Base-by-base conservation (phyloP, 2,329 filamentous ascomycete genomes). In the Cordyceps pruinosa region DNA sequence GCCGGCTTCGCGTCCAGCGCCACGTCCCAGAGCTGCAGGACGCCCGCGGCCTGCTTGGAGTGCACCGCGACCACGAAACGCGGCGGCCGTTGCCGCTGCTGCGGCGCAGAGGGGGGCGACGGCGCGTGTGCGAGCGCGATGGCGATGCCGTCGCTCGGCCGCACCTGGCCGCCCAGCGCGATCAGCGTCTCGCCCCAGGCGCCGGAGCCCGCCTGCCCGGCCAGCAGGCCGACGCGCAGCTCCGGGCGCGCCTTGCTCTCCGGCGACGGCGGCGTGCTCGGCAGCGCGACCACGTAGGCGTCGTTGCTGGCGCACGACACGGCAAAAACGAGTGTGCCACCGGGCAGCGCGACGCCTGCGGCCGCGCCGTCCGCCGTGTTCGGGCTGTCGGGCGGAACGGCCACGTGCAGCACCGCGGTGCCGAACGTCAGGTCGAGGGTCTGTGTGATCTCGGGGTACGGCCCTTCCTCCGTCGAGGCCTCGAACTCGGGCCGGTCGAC, bases 141-240 rank as follows among this genome's bases (percentile, higher is more conserved):
- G 2, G 83, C 79, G 12, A 86, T 65, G 5, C 80, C 81, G 59
- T 82, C 75, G 32, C 79, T 80, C 28, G 74, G 70, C 59, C 74
- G 79, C 46, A 73, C 70, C 64, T 83, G 81, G 1, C 83, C 82
- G 19, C 70, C 70, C 7, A 87, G 74, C 12, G 78, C 66, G 1
- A 78, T 73, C 25, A 87, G 69, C 0, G 76, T 78, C 68, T 87
- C 84, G 7, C 83, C 83, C 82, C 84, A 87, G n/a, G 76, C 77
- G 39, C 83, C 83, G 32, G 77, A 81, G 19, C 84, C 84, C 35
- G 79, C 79, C 60, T 75, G 78, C 21, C 76, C 79, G 8, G 78
- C 76, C 51, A 83, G 66, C 10, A 84, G 73, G 58, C 73, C 75
- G 19, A 71, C 69, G 54, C 74, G 75, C 25, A 86, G 70, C 59